Evolutionary conservation across 768 basidiomycete species (phyloP).

Genomic region (Phylloporus arenicola): DNA sequence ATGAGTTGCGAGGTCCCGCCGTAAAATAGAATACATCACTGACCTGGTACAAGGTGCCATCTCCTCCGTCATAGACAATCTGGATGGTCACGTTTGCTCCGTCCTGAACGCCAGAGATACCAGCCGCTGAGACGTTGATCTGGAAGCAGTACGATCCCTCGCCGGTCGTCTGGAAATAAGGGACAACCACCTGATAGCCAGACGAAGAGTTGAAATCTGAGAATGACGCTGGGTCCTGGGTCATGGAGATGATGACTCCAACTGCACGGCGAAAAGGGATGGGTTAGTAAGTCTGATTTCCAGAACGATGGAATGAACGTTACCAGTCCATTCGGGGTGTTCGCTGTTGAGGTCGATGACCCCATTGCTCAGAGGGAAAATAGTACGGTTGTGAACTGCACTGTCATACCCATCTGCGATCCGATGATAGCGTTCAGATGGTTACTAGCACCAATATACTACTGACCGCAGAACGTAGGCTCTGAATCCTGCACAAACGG

Average conservation of each 20-base stretch:
- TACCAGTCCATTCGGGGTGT: background rate
- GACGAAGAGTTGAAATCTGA: conserved; percentile 50
- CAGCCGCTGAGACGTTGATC: conserved; percentile 50
- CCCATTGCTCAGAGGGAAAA: conserved; percentile 63
- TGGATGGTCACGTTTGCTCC: conserved; percentile 67
- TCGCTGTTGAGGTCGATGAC: conserved; percentile 38
- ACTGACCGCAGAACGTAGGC: conserved; percentile 55
- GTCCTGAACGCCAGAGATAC: conserved; percentile 38
- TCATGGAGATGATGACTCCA: conserved; percentile 48
- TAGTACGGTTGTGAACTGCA: conserved; percentile 50
- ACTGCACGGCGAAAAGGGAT: conserved; percentile 31
- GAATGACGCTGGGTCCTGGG: conserved; percentile 57
- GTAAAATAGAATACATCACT: background rate
- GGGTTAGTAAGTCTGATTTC: background rate
- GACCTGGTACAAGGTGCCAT: conserved; percentile 69
- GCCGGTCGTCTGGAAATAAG: conserved; percentile 45
- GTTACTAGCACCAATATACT: background rate
- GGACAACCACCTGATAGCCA: conserved; percentile 24
- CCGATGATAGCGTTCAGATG: background rate
- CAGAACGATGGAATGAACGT: background rate
- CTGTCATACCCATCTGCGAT: conserved; percentile 45
- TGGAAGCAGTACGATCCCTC: conserved; percentile 64
- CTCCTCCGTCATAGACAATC: conserved; percentile 55
- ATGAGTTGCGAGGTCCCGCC: background rate
- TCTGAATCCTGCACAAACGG: conserved; percentile 21